Conservation (phyloP, 2,329 filamentous ascomycete genomes). For the Pseudogymnoascus sp. region DNA sequence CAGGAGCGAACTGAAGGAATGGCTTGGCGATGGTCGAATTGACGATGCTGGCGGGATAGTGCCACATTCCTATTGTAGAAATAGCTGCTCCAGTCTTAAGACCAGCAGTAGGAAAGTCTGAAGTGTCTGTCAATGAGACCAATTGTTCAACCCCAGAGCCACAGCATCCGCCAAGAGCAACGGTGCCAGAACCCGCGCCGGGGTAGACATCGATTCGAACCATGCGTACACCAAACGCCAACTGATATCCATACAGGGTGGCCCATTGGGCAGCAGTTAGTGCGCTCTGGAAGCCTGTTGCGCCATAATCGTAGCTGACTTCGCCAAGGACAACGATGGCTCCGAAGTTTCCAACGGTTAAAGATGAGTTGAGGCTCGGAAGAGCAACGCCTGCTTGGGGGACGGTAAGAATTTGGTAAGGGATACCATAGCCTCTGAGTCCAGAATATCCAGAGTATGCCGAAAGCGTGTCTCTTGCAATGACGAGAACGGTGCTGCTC, state of each 20-base stretch:
- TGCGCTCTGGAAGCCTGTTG: conserved; percentile 22
- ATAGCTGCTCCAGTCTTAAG: conserved; percentile 34
- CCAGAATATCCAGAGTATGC: conserved; percentile 45
- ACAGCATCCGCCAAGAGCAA: conserved; percentile 38
- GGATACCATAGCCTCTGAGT: conserved; percentile 55
- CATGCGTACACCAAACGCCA: conserved; percentile 52
- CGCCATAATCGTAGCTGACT: conserved; percentile 42
- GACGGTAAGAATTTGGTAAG: conserved; percentile 49
- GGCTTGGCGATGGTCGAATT: conserved; percentile 47
- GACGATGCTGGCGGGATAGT: conserved; percentile 51
- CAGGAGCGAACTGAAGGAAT: conserved; percentile 47
- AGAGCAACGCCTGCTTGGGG: conserved; percentile 45
- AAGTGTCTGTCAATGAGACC: conserved; percentile 47
- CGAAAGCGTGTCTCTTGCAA: conserved; percentile 46
- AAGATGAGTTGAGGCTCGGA: conserved; percentile 44
- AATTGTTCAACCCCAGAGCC: conserved; percentile 42
- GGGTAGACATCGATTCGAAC: conserved; percentile 54
- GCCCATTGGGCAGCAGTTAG: conserved; percentile 51
- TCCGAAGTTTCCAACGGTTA: conserved; percentile 48
- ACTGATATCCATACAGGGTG: conserved; percentile 50
- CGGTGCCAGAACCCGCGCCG: conserved; percentile 40
- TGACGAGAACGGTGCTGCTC: conserved; percentile 45
- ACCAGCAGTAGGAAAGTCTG: conserved; percentile 48
- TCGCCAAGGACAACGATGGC: conserved; percentile 42
- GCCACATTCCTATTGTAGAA: conserved; percentile 36